These are phyloP conservation scores for Termitomyces sp. DNA, from an alignment of 768 basidiomycete genomes.

Conservation along the genomic window DNA sequence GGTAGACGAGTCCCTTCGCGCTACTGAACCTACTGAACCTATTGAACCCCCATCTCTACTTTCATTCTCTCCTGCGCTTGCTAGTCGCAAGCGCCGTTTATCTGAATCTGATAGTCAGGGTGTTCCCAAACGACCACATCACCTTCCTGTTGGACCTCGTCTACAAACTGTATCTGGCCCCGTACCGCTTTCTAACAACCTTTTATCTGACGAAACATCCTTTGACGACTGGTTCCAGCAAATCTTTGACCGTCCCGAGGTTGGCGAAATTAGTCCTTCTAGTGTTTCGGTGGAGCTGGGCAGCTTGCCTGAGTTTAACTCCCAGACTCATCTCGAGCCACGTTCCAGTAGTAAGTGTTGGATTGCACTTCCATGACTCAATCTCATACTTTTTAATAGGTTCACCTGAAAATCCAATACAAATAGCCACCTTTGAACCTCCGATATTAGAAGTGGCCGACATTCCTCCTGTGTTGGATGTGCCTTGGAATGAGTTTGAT, in stretches of 20 bases:
- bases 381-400: background rate
- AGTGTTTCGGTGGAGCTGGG: slow-evolving; percentile 30
- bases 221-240: slow-evolving; percentile 34
- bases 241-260: slow-evolving; percentile 21
- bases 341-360: background rate
- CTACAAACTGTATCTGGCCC: slow-evolving; percentile 26
- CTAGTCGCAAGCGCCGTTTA: slow-evolving; percentile 32
- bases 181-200: slow-evolving; percentile 13
- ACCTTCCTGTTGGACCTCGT: slow-evolving; percentile 14
- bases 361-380: no score
- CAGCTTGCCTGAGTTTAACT: slow-evolving; percentile 17
- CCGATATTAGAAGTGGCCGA: background rate
- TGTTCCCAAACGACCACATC: slow-evolving; percentile 23
- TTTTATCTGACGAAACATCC: slow-evolving; percentile 14
- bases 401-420: background rate
- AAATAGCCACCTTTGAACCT: background rate
- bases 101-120: slow-evolving; percentile 24
- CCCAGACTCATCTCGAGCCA: background rate
- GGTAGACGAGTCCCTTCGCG: background rate
- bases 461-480: background rate
- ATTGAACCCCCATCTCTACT: background rate
- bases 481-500: background rate
- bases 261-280: slow-evolving; percentile 18
- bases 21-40: background rate
- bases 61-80: background rate